These are phyloP conservation scores for Dendrothele bispora DNA, from an alignment of 768 basidiomycete genomes.

Conservation along the genomic window DNA sequence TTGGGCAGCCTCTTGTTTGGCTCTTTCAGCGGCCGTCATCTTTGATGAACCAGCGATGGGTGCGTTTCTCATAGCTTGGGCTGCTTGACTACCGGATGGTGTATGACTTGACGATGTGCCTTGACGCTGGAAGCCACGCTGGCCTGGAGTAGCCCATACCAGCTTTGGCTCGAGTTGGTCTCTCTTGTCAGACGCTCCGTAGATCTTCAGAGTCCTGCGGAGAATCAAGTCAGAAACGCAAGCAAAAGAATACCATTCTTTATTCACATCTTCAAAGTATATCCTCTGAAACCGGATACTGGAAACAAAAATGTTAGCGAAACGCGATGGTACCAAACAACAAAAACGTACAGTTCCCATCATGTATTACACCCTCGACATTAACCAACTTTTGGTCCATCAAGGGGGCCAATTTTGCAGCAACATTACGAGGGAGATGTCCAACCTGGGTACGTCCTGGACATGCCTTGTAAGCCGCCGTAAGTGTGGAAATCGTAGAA, in stretches of 20 bases:
- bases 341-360: slow-evolving; percentile 59
- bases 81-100: slow-evolving; percentile 14
- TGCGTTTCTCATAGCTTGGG: slow-evolving; percentile 9
- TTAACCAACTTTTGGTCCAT: slow-evolving; percentile 64
- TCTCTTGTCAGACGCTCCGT: slow-evolving; percentile 62
- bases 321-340: not conserved
- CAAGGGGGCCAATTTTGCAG: slow-evolving; percentile 61
- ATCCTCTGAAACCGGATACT: slow-evolving; percentile 45
- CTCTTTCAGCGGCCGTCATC: no score
- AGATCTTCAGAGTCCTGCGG: slow-evolving; percentile 67
- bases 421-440: slow-evolving; percentile 67
- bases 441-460: slow-evolving; percentile 68
- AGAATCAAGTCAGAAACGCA: not conserved
- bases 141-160: slow-evolving; percentile 73
- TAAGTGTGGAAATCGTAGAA: no score
- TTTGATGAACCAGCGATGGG: not conserved
- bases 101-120: not conserved
- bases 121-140: slow-evolving; percentile 49
- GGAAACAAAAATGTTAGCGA: slow-evolving; percentile 6
- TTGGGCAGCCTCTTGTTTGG: slow-evolving; percentile 33
- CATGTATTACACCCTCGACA: slow-evolving; percentile 66
- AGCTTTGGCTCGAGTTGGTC: slow-evolving; percentile 62
- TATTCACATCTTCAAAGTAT: slow-evolving; percentile 63
- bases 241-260: not conserved
- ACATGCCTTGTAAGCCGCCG: no score